phyloP scores from a whole-genome alignment of 495 filamentous ascomycete genomes.

The Penicillium crystallinum region DNA sequence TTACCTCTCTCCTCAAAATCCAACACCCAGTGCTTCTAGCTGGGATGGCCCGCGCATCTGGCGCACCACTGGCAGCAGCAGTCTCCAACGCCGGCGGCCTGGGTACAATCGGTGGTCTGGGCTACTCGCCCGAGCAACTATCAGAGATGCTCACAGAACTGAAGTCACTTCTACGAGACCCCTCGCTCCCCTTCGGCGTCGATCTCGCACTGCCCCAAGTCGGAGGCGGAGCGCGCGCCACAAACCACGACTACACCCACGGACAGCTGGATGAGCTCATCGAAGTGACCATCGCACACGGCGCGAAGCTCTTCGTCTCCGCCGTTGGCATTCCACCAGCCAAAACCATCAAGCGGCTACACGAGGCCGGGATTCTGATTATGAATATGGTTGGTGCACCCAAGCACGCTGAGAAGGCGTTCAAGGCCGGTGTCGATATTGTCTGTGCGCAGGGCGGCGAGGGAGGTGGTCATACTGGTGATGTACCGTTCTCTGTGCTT shows the following conservation, averaged over 20 bases:
- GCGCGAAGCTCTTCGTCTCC: slow-evolving; percentile 73
- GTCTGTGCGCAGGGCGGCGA: slow-evolving; percentile 80
- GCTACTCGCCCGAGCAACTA: slow-evolving; percentile 77
- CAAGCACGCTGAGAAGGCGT: slow-evolving; percentile 79
- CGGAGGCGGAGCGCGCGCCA: slow-evolving; percentile 71
- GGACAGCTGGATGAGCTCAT: slow-evolving; percentile 79
- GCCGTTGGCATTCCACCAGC: slow-evolving; percentile 79
- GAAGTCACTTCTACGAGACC: slow-evolving; percentile 59
- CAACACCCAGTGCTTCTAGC: slow-evolving; percentile 80
- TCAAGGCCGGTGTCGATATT: slow-evolving; percentile 75
- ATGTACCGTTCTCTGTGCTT: slow-evolving; percentile 66
- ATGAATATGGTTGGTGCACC: slow-evolving; percentile 97
- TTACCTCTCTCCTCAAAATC: slow-evolving; percentile 69
- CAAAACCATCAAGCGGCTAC: slow-evolving; percentile 62
- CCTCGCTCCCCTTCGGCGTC: slow-evolving; percentile 73
- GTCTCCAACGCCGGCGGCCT: slow-evolving; percentile 86
- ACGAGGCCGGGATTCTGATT: slow-evolving; percentile 67
- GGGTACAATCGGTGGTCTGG: slow-evolving; percentile 77
- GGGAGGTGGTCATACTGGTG: slow-evolving; percentile 74
- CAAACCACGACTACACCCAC: slow-evolving; percentile 88
- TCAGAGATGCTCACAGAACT: slow-evolving; percentile 76
- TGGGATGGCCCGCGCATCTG: slow-evolving; percentile 80
- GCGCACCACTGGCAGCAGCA: slow-evolving; percentile 72
- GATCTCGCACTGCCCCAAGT: slow-evolving; percentile 84
- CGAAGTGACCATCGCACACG: slow-evolving; percentile 70